Evolutionary conservation across 805 yeast species (phyloP).

Genomic region (Groenewaldozyma salmanticensis): DNA sequence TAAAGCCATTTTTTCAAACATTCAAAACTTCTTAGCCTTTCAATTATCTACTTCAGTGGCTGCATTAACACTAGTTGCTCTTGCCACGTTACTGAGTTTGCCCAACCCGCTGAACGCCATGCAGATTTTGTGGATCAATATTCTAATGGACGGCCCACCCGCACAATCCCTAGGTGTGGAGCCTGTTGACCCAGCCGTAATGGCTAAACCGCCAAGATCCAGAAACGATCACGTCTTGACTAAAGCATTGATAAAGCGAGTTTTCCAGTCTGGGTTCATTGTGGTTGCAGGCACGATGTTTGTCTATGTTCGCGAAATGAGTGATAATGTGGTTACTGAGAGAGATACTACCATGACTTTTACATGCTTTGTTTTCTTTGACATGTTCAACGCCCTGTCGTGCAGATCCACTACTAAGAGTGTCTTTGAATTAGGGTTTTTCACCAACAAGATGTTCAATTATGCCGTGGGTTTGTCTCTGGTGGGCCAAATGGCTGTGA

Average conservation of each 20-base stretch:
- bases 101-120: slow-evolving; percentile 95
- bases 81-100: slow-evolving; percentile 75
- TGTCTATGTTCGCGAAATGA: slow-evolving; percentile 80
- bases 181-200: slow-evolving; percentile 91
- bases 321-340: slow-evolving; percentile 67
- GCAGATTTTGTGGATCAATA: slow-evolving; percentile 97
- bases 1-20: slow-evolving; percentile 91
- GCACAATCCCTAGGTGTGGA: slow-evolving; percentile 97
- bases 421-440: slow-evolving; percentile 68
- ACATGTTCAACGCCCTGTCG: slow-evolving; percentile 92
- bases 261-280: slow-evolving; percentile 65
- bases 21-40: slow-evolving; percentile 89
- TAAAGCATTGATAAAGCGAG: slow-evolving; percentile 53
- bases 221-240: slow-evolving; percentile 82
- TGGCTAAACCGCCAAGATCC: slow-evolving; percentile 92
- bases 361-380: slow-evolving; percentile 91
- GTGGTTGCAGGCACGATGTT: slow-evolving; percentile 80
- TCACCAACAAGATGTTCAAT: slow-evolving; percentile 81
- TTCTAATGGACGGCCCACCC: slow-evolving; percentile 98
- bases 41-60: slow-evolving; percentile 95
- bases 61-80: slow-evolving; percentile 80
- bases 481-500: slow-evolving; percentile 85
- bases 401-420: slow-evolving; percentile 87
- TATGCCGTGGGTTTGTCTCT: slow-evolving; percentile 83
- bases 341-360: slow-evolving; percentile 99